phyloP scores from a whole-genome alignment of 2,329 filamentous ascomycete genomes.

The Exophiala xenobiotica region DNA sequence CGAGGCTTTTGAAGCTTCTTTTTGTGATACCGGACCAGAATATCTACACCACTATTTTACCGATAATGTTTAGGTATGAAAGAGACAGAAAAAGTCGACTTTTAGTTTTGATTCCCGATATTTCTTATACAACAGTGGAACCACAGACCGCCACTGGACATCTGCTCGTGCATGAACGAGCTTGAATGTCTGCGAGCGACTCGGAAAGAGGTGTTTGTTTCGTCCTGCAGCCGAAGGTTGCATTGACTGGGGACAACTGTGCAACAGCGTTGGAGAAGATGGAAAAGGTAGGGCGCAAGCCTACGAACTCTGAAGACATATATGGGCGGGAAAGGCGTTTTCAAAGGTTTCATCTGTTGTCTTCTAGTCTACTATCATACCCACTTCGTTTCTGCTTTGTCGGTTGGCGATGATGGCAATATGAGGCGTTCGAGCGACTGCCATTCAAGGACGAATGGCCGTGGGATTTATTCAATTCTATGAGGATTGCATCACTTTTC shows the following conservation, averaged over 20 bases:
- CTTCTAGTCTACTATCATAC: slow-evolving; percentile 2
- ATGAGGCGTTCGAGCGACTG: slow-evolving; percentile 3
- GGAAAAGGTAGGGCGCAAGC: neutral
- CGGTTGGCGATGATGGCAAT: neutral
- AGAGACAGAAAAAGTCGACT: slow-evolving; percentile 10
- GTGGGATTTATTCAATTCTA: too few relatives aligned
- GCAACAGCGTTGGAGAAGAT: neutral
- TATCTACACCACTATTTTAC: slow-evolving; percentile 4
- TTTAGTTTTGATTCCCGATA: neutral
- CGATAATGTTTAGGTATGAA: slow-evolving; percentile 20
- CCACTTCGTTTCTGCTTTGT: neutral
- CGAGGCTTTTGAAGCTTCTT: slow-evolving; percentile 18
- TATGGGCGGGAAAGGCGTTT: neutral
- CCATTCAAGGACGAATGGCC: too few relatives aligned
- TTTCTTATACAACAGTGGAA: neutral
- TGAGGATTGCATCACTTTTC: too few relatives aligned
- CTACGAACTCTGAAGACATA: neutral
- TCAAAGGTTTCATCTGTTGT: slow-evolving; percentile 1
- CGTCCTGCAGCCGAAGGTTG: neutral
- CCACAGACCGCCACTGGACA: neutral
- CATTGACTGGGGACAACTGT: neutral
- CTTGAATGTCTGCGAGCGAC: neutral
- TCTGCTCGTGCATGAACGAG: neutral
- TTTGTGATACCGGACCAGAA: neutral
- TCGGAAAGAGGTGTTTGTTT: neutral